Percentiles rank a stretch among this genome's conserved stretches.
Conservation (phyloP, 352 stramenopile genomes). For the Phytophthora agathidicida region DNA sequence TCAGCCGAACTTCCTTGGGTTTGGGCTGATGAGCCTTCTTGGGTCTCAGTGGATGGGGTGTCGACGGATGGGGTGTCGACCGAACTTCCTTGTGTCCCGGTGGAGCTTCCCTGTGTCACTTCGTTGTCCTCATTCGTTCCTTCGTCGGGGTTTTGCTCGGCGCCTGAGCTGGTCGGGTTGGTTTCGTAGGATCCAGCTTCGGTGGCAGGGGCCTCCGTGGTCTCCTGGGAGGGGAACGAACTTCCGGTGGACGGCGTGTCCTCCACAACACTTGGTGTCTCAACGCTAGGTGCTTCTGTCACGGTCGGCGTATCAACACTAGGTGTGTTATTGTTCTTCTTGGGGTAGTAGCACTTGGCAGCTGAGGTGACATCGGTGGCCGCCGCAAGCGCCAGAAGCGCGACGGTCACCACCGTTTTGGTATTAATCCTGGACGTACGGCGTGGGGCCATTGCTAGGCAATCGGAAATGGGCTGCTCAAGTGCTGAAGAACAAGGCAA, state of each 20-base stretch:
- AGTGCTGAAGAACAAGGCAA: too few relatives aligned
- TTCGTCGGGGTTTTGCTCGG: constrained; percentile 14
- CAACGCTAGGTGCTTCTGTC: background rate
- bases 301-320: too few relatives aligned
- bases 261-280: background rate
- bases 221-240: background rate
- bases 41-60: too few relatives aligned
- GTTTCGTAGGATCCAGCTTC: constrained; percentile 2
- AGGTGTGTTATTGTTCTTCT: constrained; percentile 1
- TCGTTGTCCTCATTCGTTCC: background rate
- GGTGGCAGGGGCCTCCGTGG: background rate
- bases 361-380: constrained; percentile 4
- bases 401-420: constrained; percentile 18
- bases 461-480: constrained; percentile 10
- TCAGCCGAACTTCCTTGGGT: too few relatives aligned
- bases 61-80: too few relatives aligned
- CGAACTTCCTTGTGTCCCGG: background rate
- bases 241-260: background rate
- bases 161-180: constrained; percentile 25
- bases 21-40: too few relatives aligned
- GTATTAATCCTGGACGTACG: background rate
- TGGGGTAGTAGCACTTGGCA: constrained; percentile 11
- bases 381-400: constrained; percentile 37
- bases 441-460: constrained; percentile 19
- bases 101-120: constrained; percentile 3